Evolutionary conservation across 345 rosid species (phyloP).

Genomic region (Euphorbia peplus): DNA sequence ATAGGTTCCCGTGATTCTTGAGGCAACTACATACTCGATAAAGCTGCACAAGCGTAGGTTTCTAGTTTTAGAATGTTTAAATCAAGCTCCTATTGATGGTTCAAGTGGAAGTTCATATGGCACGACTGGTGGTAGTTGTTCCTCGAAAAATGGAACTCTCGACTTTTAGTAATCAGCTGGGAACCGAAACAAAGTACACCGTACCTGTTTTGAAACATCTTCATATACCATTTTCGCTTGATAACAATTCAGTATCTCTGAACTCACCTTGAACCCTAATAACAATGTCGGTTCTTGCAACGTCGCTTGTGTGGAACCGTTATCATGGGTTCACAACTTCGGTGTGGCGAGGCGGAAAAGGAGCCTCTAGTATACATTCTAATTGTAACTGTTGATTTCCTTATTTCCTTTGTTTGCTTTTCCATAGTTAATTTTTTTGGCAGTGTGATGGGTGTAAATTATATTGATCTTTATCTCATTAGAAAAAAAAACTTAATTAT

Average conservation of each 20-base stretch:
- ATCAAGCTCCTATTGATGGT: conserved; percentile 94
- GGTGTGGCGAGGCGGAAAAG: neutral
- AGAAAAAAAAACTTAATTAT: too few species aligned
- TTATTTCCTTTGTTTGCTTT: too few species aligned
- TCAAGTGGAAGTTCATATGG: conserved; percentile 83
- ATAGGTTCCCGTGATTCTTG: conserved; percentile 81
- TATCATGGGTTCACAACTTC: neutral
- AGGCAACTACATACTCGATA: conserved; percentile 80
- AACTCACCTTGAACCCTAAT: neutral
- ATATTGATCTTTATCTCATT: too few species aligned
- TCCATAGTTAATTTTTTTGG: too few species aligned
- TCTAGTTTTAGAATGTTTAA: conserved; percentile 75
- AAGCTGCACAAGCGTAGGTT: conserved; percentile 77
- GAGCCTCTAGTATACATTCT: neutral
- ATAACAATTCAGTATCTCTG: neutral
- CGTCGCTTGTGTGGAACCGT: neutral
- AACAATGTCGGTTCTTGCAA: neutral
- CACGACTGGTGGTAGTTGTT: conserved; percentile 59
- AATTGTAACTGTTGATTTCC: neutral
- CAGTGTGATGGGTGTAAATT: too few species aligned
- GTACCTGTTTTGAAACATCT: neutral
- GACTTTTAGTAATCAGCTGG: conserved; percentile 44
- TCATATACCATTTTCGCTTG: neutral
- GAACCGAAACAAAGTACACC: neutral
- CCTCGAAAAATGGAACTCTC: conserved; percentile 58